Conservation (phyloP, 2,329 filamentous ascomycete genomes). For the Thielaviopsis ethacetica region DNA sequence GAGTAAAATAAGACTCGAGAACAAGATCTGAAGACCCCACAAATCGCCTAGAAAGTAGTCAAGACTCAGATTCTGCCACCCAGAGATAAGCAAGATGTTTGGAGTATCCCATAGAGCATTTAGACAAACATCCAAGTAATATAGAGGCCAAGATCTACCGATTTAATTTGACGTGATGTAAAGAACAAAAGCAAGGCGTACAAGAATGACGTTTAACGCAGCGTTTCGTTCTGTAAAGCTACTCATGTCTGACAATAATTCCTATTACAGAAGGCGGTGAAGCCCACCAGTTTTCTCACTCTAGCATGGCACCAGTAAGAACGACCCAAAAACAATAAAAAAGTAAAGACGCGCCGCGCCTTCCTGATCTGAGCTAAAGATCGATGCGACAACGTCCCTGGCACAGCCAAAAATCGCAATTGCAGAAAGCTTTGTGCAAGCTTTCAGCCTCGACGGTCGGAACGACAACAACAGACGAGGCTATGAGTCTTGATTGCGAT, state of each 20-base stretch:
- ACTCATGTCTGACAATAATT: background rate
- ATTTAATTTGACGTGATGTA: too few species aligned
- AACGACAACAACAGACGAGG: background rate
- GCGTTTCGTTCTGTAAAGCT: background rate
- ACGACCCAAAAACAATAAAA: background rate
- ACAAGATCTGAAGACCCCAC: background rate
- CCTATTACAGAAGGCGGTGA: conserved; percentile 14
- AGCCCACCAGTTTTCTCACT: conserved; percentile 12
- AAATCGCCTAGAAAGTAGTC: background rate
- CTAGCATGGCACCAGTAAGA: conserved; percentile 6
- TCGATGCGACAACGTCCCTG: background rate
- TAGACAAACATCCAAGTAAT: background rate
- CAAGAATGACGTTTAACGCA: background rate
- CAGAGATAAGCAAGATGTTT: background rate
- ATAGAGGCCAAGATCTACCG: background rate
- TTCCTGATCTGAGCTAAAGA: background rate
- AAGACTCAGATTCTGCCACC: background rate
- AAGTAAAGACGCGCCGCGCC: conserved; percentile 9
- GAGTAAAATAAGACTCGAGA: background rate
- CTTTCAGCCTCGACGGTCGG: background rate
- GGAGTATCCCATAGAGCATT: background rate
- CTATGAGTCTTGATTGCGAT: background rate
- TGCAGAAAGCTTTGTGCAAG: background rate
- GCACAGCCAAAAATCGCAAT: background rate
- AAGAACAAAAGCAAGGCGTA: background rate